Evolutionary conservation across 495 filamentous ascomycete genomes (phyloP).

Genomic region (Hypoxylon lienhwacheense): DNA sequence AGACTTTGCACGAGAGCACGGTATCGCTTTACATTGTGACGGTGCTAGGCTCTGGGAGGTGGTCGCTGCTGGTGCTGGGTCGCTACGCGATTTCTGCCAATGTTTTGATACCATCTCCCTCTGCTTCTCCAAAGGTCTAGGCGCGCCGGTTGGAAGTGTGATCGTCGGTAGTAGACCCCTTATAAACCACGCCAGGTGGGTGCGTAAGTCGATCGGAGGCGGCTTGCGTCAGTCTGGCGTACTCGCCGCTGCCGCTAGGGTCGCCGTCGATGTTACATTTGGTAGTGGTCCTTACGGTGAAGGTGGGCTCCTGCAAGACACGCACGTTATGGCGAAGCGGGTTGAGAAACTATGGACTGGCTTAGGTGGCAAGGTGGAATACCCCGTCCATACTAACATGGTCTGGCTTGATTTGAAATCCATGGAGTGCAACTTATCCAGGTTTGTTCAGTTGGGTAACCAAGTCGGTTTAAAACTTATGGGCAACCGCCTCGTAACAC

Average conservation of each 20-base stretch:
- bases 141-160: slow-evolving; percentile 79
- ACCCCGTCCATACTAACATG: slow-evolving; percentile 82
- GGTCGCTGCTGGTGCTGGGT: slow-evolving; percentile 56
- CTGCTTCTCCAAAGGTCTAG: slow-evolving; percentile 81
- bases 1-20: slow-evolving; percentile 64
- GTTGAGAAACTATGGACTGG: slow-evolving; percentile 64
- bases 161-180: slow-evolving; percentile 64
- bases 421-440: slow-evolving; percentile 44
- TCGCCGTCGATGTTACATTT: slow-evolving; percentile 67
- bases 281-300: slow-evolving; percentile 56
- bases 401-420: slow-evolving; percentile 76
- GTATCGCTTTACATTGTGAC: slow-evolving; percentile 73
- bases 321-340: slow-evolving; percentile 64
- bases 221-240: slow-evolving; percentile 72
- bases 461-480: slow-evolving; percentile 55
- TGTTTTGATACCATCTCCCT: slow-evolving; percentile 75
- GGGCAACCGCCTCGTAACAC: slow-evolving; percentile 61
- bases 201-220: slow-evolving; percentile 78
- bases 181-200: slow-evolving; percentile 69
- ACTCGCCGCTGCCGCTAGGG: slow-evolving; percentile 60
- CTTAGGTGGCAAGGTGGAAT: slow-evolving; percentile 56
- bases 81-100: slow-evolving; percentile 63
- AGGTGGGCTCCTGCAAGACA: slow-evolving; percentile 61
- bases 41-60: slow-evolving; percentile 83
- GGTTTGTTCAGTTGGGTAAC: slow-evolving; percentile 51